These are phyloP conservation scores for Jacaranda mimosifolia DNA, from an alignment of 257 asterid species.

Conservation along the genomic window DNA sequence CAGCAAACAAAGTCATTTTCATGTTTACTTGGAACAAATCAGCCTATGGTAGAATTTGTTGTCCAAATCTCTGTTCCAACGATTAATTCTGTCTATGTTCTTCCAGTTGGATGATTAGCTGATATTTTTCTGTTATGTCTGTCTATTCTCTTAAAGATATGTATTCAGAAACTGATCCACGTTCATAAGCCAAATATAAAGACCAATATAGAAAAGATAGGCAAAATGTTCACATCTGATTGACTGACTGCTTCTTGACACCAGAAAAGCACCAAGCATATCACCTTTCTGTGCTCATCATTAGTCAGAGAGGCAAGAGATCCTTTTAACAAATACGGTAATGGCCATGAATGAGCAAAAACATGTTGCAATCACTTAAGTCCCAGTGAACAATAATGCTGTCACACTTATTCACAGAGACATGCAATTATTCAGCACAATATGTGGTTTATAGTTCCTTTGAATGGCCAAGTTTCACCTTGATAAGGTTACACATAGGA, in stretches of 20 bases:
- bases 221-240: background rate
- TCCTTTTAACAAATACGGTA: conserved; percentile 4
- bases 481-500: conserved; percentile 10
- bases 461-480: background rate
- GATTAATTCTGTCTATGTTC: background rate
- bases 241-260: background rate
- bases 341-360: conserved; percentile 2
- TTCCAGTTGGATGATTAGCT: conserved; percentile 1
- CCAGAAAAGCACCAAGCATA: conserved; percentile 12
- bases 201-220: background rate
- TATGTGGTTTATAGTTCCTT: background rate
- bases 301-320: conserved; percentile 1
- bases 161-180: conserved; percentile 16
- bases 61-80: conserved; percentile 16
- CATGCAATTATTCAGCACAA: conserved; percentile 12
- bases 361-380: conserved; percentile 8
- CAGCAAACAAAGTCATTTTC: background rate
- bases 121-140: conserved; percentile 1
- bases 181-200: conserved; percentile 23
- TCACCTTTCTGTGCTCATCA: conserved; percentile 18
- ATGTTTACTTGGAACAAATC: conserved; percentile 7
- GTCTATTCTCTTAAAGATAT: conserved; percentile 5
- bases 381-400: background rate
- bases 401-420: background rate
- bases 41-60: conserved; percentile 8